These are phyloP conservation scores for Diospyros lotus DNA, from an alignment of 148 eudicot species.

Conservation along the genomic window DNA sequence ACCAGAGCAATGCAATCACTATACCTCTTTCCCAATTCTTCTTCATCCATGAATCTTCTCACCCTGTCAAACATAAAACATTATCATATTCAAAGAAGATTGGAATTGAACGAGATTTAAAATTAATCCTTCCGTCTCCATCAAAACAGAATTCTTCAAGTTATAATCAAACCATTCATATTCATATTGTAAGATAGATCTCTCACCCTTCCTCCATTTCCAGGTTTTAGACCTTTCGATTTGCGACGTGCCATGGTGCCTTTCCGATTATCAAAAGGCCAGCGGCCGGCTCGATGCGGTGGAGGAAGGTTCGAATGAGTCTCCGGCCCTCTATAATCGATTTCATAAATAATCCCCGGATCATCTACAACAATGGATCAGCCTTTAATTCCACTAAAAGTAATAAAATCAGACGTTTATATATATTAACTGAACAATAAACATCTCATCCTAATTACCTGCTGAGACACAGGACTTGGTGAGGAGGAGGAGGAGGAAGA, in stretches of 20 bases:
- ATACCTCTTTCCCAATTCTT: not conserved
- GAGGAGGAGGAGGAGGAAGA: constrained; percentile 20
- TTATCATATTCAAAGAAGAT: not conserved
- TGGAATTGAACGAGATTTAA: not conserved
- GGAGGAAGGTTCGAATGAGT: constrained; percentile 67
- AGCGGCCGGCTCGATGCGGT: constrained; percentile 24
- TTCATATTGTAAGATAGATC: no score
- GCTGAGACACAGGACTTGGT: constrained; percentile 12
- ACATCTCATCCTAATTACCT: not conserved
- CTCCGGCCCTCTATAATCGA: constrained; percentile 83
- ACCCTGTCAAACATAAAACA: constrained; percentile 8
- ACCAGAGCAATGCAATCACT: not conserved
- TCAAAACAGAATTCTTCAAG: not conserved
- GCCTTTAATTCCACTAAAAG: not conserved
- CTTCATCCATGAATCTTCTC: constrained; percentile 21
- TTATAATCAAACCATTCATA: no score
- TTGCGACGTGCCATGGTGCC: constrained; percentile 16
- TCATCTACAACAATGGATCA: not conserved
- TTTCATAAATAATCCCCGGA: constrained; percentile 34
- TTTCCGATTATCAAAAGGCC: constrained; percentile 18
- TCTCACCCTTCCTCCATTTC: not conserved
- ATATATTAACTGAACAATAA: no score
- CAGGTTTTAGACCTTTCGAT: constrained; percentile 19
- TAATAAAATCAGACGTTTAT: not conserved
- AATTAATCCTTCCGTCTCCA: not conserved